A percentile compares a stretch with the other conserved stretches of the same genome.
Conservation (phyloP, 768 basidiomycete genomes). For the Lactarius hengduanensis region DNA sequence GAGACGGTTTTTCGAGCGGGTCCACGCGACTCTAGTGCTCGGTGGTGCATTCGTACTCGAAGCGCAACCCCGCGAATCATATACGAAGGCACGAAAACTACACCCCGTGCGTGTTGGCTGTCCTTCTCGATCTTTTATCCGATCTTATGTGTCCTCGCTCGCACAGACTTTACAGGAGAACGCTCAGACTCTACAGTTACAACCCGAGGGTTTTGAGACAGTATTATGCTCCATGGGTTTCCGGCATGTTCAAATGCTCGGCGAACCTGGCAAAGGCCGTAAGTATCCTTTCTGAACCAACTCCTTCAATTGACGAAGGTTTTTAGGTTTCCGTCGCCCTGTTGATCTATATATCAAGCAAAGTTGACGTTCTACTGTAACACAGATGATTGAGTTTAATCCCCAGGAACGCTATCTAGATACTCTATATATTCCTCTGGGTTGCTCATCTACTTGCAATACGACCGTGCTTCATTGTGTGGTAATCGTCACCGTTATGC, state of each 20-base stretch:
- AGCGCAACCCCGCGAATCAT: slow-evolving; percentile 83
- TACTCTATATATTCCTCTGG: neutral
- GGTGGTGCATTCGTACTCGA: slow-evolving; percentile 77
- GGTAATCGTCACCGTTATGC: slow-evolving; percentile 30
- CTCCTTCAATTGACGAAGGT: slow-evolving; percentile 5
- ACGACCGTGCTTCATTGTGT: neutral
- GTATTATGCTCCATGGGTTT: slow-evolving; percentile 66
- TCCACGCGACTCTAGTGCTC: slow-evolving; percentile 52
- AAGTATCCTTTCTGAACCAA: slow-evolving; percentile 27
- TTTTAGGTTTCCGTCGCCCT: slow-evolving; percentile 29
- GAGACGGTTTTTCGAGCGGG: slow-evolving; percentile 61
- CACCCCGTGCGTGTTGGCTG: slow-evolving; percentile 43
- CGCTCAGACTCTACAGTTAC: slow-evolving; percentile 52
- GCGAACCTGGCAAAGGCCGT: slow-evolving; percentile 66
- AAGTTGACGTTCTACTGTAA: neutral
- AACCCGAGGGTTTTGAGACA: slow-evolving; percentile 60
- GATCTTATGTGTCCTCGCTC: neutral
- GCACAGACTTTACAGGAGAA: slow-evolving; percentile 57
- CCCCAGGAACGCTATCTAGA: neutral
- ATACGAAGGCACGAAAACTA: slow-evolving; percentile 73
- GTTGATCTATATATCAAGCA: slow-evolving; percentile 28
- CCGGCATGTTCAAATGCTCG: slow-evolving; percentile 45
- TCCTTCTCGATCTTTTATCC: neutral
- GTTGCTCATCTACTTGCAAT: neutral
- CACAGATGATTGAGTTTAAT: neutral